phyloP scores from a whole-genome alignment of 2,329 filamentous ascomycete genomes.

The Aspergillus sp. region DNA sequence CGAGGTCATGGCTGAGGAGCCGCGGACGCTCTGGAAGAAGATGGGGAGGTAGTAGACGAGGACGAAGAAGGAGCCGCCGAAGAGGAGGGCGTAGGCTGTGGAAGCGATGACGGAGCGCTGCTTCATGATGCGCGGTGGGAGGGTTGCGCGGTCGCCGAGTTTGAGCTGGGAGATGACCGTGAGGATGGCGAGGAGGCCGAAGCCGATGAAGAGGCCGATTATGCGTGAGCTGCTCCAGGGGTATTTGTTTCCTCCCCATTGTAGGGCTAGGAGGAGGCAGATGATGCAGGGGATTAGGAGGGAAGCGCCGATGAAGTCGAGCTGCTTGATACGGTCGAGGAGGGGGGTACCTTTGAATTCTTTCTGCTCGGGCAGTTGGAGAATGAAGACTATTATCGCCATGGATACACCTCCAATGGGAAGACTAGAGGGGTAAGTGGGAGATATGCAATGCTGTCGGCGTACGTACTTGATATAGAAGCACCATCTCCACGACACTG shows the following conservation, averaged over 20 bases:
- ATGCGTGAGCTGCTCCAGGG: conserved; percentile 48
- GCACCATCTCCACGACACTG: conserved; percentile 16
- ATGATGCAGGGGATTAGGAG: conserved; percentile 54
- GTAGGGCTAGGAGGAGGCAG: conserved; percentile 56
- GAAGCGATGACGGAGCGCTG: conserved; percentile 7
- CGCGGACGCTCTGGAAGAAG: conserved; percentile 18
- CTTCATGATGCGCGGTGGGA: conserved; percentile 11
- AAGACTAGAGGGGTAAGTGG: conserved; percentile 39
- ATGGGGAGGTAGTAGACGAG: conserved; percentile 19
- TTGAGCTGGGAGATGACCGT: conserved; percentile 4
- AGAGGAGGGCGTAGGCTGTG: neutral
- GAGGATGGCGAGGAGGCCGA: conserved; percentile 13
- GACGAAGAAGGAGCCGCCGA: conserved; percentile 13
- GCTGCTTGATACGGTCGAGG: conserved; percentile 14
- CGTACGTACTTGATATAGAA: conserved; percentile 17
- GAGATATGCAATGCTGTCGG: neutral
- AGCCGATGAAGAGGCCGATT: conserved; percentile 40
- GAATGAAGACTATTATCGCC: conserved; percentile 20
- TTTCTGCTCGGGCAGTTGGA: conserved; percentile 7
- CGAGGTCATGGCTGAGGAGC: conserved; percentile 11
- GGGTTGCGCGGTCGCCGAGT: conserved; percentile 11
- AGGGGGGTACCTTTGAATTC: conserved; percentile 2
- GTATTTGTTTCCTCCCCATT: conserved; percentile 57
- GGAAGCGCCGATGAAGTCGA: conserved; percentile 52
- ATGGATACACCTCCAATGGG: conserved; percentile 39